A percentile compares a stretch with the other conserved stretches of the same genome.
Evolutionary conservation across 352 stramenopile species (phyloP).

Genomic region (Phytopythium mirpurense): DNA sequence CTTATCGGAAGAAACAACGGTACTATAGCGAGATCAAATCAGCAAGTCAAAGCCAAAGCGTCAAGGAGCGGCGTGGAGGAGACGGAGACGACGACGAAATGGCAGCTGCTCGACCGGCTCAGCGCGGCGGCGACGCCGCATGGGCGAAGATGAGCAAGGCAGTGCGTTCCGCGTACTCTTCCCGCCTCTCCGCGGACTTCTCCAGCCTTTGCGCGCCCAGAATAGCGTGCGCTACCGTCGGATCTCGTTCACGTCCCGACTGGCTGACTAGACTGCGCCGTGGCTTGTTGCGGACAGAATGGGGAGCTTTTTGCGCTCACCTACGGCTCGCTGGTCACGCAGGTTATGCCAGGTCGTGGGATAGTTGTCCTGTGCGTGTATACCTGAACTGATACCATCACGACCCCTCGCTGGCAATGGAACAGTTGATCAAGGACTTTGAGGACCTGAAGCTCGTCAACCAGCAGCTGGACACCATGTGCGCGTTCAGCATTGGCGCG

Average conservation of each 20-base stretch:
- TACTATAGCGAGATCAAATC: not conserved
- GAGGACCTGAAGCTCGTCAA: conserved; percentile 94
- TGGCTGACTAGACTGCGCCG: not conserved
- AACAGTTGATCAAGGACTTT: conserved; percentile 93
- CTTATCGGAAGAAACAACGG: not conserved
- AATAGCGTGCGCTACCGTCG: not conserved
- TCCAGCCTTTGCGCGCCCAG: not conserved
- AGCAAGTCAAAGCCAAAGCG: not conserved
- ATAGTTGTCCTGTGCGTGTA: too few relatives aligned
- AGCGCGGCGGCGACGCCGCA: conserved; percentile 71
- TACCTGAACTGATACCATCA: too few relatives aligned
- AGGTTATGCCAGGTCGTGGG: too few relatives aligned
- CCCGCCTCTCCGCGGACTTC: not conserved
- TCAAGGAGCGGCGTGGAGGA: not conserved
- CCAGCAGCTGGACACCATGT: conserved; percentile 95
- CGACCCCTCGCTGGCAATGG: not conserved
- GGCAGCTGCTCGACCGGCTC: conserved; percentile 49
- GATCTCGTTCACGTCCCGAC: not conserved
- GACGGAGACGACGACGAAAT: conserved; percentile 14
- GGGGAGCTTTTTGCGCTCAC: conserved; percentile 98
- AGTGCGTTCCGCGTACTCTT: conserved; percentile 19
- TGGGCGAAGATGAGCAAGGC: conserved; percentile 95
- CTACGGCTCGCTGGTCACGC: conserved; percentile 95
- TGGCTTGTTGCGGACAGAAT: conserved; percentile 50
- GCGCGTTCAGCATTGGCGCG: conserved; percentile 8